phyloP scores from a whole-genome alignment of 2,329 filamentous ascomycete species.

The Thelonectria olida region DNA sequence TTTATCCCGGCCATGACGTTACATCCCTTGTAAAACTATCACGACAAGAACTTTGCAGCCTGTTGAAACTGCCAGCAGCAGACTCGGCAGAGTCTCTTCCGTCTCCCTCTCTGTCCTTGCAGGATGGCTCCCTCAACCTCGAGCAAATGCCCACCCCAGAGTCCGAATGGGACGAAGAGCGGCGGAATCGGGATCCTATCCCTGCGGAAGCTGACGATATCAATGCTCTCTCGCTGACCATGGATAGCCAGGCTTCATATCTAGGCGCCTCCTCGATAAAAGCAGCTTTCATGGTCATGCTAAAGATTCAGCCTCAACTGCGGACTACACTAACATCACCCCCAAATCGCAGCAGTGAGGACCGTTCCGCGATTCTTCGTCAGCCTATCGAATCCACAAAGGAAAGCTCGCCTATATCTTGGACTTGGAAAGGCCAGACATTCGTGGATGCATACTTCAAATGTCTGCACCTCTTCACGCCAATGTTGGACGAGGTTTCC shows the following conservation, averaged over 20 bases:
- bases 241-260: constrained; percentile 70
- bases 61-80: neutral
- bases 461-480: constrained; percentile 75
- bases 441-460: constrained; percentile 80
- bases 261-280: constrained; percentile 79
- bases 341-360: constrained; percentile 51
- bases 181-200: neutral
- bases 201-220: constrained; percentile 29
- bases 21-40: constrained; percentile 9
- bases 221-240: constrained; percentile 66
- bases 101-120: neutral
- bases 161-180: constrained; percentile 13
- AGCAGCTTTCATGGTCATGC: constrained; percentile 77
- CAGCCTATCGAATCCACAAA: constrained; percentile 54
- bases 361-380: constrained; percentile 54
- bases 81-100: neutral
- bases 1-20: constrained; percentile 1
- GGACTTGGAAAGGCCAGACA: constrained; percentile 72
- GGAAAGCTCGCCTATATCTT: constrained; percentile 60
- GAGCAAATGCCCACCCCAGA: constrained; percentile 6
- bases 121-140: neutral
- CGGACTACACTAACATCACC: constrained; percentile 55
- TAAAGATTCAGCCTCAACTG: constrained; percentile 61
- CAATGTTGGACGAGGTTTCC: constrained; percentile 76
- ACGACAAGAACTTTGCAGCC: neutral